Evolutionary conservation across 2,329 filamentous ascomycete genomes (phyloP).

Genomic region (Colletotrichum orbiculare): DNA sequence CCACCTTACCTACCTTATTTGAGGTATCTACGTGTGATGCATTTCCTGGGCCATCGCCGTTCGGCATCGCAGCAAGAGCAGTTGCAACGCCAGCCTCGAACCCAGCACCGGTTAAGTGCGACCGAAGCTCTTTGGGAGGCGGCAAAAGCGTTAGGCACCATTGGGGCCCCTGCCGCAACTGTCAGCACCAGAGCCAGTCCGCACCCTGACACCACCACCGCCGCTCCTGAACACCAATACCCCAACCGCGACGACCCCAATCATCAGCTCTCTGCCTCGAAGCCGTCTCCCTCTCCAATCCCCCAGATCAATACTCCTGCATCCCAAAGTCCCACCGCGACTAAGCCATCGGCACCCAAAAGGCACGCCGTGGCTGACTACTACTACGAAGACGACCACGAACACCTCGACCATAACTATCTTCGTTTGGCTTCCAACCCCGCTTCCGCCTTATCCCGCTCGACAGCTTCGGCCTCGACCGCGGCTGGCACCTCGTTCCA

Average conservation of each 20-base stretch:
- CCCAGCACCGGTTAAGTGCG: slow-evolving; percentile 33
- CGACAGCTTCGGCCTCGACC: slow-evolving; percentile 1
- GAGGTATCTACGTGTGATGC: slow-evolving; percentile 4
- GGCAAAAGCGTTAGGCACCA: slow-evolving; percentile 32
- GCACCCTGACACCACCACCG: slow-evolving; percentile 30
- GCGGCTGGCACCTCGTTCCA: slow-evolving; percentile 15
- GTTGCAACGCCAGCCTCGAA: slow-evolving; percentile 15
- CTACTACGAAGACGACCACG: slow-evolving; percentile 31
- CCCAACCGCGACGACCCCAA: slow-evolving; percentile 22
- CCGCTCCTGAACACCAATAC: slow-evolving; percentile 16
- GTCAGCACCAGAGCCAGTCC: slow-evolving; percentile 34
- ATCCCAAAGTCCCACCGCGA: slow-evolving; percentile 9
- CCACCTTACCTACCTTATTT: background rate
- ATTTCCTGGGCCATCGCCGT: slow-evolving; percentile 34
- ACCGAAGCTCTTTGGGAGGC: slow-evolving; percentile 33
- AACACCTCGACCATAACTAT: slow-evolving; percentile 8
- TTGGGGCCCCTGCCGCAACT: slow-evolving; percentile 27
- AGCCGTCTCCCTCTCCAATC: slow-evolving; percentile 22
- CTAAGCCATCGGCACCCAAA: slow-evolving; percentile 31
- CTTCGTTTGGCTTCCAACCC: slow-evolving; percentile 4
- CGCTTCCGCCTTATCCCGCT: slow-evolving; percentile 4
- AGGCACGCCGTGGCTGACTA: slow-evolving; percentile 33
- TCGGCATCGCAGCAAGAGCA: slow-evolving; percentile 33
- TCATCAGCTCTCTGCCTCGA: slow-evolving; percentile 10
- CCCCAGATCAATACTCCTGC: slow-evolving; percentile 6